Base-by-base conservation (phyloP, 1,139 yeast species). In the Yamadazyma membranifaciens region DNA sequence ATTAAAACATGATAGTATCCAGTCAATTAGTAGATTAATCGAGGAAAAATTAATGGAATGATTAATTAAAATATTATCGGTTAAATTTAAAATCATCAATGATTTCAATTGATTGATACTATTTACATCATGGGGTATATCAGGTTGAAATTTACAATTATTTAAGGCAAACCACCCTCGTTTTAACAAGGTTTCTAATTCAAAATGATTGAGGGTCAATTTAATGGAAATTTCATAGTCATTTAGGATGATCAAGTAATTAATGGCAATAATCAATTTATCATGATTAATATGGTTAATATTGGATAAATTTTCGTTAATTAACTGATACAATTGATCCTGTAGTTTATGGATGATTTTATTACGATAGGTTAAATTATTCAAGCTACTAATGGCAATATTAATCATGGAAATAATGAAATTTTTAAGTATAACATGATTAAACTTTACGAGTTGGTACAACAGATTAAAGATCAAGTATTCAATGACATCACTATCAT, bases 141-240 rank as follows among this genome's bases (percentile, higher is more conserved):
- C 39, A 14, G 36, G 31, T 6, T 26, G 27, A 13, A 36, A 40
- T 42, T 9, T 6, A 15, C 36, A 48, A 14, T 44, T 31, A 12
- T 46, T 43, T 4, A 65, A 43, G 1, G 67, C 49, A 41, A 64
- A 65, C 68, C 73, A 68, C 6, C 68, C 43, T 44, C 63, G 66
- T 35, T 71, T 54, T 15, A 65, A 56, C 32, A 54, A 52, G 27
- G 63, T 56, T 38, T 69, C 74, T 34, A 69, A 58, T 30, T 60
- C 63, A 41, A 52, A 54, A 17, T 44, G 47, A 41, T 57, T 55
- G 6, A 67, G 42, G 22, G 59, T 52, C 30, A 71, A 48, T 44
- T 64, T 68, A 12, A 51, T 49, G n/a, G 65, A 46, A 7, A 70
- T 48, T 31, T 67, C 76, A 41, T 56, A 59, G 45, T 69, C 75